Conservation (phyloP, 768 basidiomycete genomes). For the Boletus coccyginus region DNA sequence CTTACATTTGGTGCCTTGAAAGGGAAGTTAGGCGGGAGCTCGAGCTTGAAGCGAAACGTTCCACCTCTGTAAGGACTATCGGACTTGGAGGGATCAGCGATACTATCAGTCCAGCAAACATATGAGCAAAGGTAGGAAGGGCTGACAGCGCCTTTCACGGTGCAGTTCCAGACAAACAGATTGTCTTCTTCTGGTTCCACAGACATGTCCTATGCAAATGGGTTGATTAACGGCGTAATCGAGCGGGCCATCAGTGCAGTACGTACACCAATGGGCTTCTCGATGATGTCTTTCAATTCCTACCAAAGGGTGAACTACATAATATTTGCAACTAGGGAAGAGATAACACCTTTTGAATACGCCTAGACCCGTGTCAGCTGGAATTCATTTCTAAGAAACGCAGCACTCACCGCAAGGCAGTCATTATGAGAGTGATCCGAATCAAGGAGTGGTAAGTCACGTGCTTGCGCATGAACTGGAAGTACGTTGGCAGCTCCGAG, state of each 20-base stretch:
- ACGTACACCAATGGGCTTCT: conserved; percentile 63
- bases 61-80: conserved; percentile 84
- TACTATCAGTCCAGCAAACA: conserved; percentile 1
- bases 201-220: conserved; percentile 50
- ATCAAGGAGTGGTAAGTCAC: conserved; percentile 9
- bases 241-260: conserved; percentile 10
- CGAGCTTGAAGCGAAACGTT: conserved; percentile 69
- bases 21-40: conserved; percentile 78
- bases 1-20: conserved; percentile 82
- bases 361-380: conserved; percentile 42
- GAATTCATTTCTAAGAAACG: conserved; percentile 1
- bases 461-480: not conserved
- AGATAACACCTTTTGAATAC: conserved; percentile 66
- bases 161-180: conserved; percentile 73
- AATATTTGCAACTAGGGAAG: not conserved
- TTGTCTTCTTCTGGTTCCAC: conserved; percentile 70
- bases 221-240: conserved; percentile 8
- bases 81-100: conserved; percentile 39
- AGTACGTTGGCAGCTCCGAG: too few species aligned
- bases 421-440: conserved; percentile 27
- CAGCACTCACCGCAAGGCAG: conserved; percentile 36
- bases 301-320: conserved; percentile 28
- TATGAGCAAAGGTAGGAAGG: not conserved
- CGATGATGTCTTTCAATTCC: conserved; percentile 65
- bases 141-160: conserved; percentile 71